A percentile compares a stretch with the other conserved stretches of the same genome.
Conservation (phyloP, 1,139 yeast species). For the Hyphopichia buzzinii region DNA sequence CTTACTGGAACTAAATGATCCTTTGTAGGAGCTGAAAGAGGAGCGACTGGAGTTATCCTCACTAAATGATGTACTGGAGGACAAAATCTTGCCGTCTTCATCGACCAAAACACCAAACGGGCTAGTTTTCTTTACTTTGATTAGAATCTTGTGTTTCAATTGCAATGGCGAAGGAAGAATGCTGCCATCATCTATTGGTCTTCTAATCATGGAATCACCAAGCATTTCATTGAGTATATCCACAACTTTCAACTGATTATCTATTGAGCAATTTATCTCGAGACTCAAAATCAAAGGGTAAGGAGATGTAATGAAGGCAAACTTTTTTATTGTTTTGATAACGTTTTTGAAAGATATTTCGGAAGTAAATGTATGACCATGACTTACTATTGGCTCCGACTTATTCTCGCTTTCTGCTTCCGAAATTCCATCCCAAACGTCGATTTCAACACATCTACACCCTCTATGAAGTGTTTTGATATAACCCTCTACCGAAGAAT, state of each 20-base stretch:
- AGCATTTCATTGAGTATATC: conserved; percentile 52
- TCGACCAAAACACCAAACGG: conserved; percentile 16
- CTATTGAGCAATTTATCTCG: conserved; percentile 73
- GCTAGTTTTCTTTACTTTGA: conserved; percentile 71
- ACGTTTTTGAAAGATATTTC: conserved; percentile 71
- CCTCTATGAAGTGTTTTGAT: conserved; percentile 88
- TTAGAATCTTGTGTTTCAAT: conserved; percentile 63
- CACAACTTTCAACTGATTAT: conserved; percentile 61
- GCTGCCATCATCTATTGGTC: conserved; percentile 29
- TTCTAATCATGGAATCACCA: conserved; percentile 55
- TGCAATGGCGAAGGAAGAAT: conserved; percentile 70
- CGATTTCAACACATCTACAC: conserved; percentile 89
- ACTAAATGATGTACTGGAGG: conserved; percentile 45
- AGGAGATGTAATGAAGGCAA: conserved; percentile 82
- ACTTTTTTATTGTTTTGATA: conserved; percentile 67
- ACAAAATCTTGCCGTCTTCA: conserved; percentile 17
- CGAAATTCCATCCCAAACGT: conserved; percentile 83
- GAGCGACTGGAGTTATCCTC: conserved; percentile 33
- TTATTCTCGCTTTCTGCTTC: conserved; percentile 20
- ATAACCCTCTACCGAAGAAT: conserved; percentile 87
- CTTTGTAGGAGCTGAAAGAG: background rate
- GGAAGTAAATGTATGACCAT: conserved; percentile 80
- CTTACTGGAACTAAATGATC: conserved; percentile 2
- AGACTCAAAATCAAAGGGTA: conserved; percentile 85
- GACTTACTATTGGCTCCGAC: conserved; percentile 80